These are phyloP conservation scores for Cystofilobasidium bisporidii DNA, from an alignment of 768 basidiomycete species.

Conservation along the genomic window DNA sequence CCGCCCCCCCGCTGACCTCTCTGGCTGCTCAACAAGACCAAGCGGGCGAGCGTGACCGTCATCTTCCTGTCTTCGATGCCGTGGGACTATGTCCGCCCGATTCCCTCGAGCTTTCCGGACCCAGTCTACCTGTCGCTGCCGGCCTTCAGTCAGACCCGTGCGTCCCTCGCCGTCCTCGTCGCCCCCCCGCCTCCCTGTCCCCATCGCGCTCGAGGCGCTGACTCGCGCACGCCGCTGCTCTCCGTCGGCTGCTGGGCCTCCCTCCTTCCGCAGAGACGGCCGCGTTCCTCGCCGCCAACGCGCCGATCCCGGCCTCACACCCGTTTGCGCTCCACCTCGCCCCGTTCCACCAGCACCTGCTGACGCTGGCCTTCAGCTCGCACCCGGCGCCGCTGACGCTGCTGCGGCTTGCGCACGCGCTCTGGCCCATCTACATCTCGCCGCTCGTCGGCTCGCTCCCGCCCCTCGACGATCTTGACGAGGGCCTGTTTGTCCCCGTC, in stretches of 20 bases:
- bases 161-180: not conserved
- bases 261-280: not conserved
- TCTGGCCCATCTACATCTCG: constrained; percentile 22
- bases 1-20: too few species aligned
- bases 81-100: constrained; percentile 20
- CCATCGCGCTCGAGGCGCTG: not conserved
- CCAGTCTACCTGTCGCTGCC: constrained; percentile 13
- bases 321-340: constrained; percentile 26
- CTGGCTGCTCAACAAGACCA: not conserved
- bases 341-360: constrained; percentile 16
- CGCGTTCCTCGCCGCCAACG: not conserved
- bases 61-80: constrained; percentile 19
- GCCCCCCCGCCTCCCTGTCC: constrained; percentile 13
- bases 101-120: constrained; percentile 17
- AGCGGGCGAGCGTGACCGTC: constrained; percentile 11
- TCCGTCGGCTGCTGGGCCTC: not conserved
- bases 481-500: not conserved
- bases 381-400: constrained; percentile 20
- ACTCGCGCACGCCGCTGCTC: too few species aligned
- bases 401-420: constrained; percentile 17
- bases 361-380: constrained; percentile 8
- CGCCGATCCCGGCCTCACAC: not conserved
- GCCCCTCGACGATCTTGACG: not conserved
- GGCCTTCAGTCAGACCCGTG: constrained; percentile 7
- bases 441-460: constrained; percentile 1